Base-by-base conservation (phyloP, 306 rosid genomes). In the Rosa chinensis region DNA sequence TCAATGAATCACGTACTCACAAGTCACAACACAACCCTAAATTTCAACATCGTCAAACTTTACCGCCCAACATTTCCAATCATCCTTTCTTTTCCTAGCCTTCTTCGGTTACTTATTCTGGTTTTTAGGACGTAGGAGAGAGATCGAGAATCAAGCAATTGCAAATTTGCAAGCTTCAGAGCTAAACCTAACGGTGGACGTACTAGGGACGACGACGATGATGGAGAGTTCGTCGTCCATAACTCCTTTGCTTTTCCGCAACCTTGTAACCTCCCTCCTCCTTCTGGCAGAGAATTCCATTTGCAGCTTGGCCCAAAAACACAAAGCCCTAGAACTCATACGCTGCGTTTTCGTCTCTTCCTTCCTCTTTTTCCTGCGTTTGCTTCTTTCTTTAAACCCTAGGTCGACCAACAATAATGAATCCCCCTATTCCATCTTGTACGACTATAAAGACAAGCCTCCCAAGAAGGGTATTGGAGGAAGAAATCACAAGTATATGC, bases 361-460 rank as follows among this genome's bases (percentile, higher is more conserved):
- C 48, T 80, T 85, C 78, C 76, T 82, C 79, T 89, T 88, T 66
- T 74, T 90, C 81, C 72, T 89, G 3, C 93, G 97, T 6, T 55
- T 87, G 10, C 66, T 93, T 17, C 91, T 90, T 74, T 80, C 89
- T 5, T 14, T 84, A 75, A 28, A 75, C 59, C 59, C 12, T 17
- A 61, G 45, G 21, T 32, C 70, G 21, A 3, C 70, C 23, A 28
- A 39, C 6, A 11, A 53, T 4, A 6, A 53, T 8, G 40, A 45
- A 10, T 10, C 10, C 43, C 14, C 8, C n/a, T 74, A 1, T 52
- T 62, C 79, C 49, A n/a, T 25, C 62, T 20, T 55, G 62, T 56
- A 56, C 62, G 62, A 56, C 28, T n/a, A 8, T 4, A 23, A 61
- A 11, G 40, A 61, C 39, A 23, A 61, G 17, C 39, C 35, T 61